A percentile compares a stretch with the other conserved stretches of the same genome.
These are phyloP conservation scores for Rhodotorula glutinis DNA, from an alignment of 1,284 basidiomycete genomes.

Conservation along the genomic window DNA sequence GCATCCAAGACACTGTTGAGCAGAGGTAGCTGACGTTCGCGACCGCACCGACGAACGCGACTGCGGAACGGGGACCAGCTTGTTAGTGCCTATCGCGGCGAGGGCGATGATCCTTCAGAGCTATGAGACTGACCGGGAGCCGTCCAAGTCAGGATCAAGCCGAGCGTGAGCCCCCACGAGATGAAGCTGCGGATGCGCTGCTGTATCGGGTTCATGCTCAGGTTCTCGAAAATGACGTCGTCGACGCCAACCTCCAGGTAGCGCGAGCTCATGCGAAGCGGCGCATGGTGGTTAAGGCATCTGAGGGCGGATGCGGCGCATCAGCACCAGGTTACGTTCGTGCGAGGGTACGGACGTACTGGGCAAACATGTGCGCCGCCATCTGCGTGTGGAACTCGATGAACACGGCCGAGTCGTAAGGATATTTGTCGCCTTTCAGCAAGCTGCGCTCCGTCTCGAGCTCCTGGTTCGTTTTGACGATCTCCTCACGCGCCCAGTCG, in stretches of 20 bases:
- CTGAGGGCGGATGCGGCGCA: neutral
- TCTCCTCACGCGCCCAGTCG: conserved; percentile 71
- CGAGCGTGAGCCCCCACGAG: conserved; percentile 57
- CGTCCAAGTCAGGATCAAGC: conserved; percentile 63
- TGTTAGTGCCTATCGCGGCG: too few relatives aligned
- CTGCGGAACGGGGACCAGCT: conserved; percentile 1
- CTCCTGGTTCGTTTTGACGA: conserved; percentile 54
- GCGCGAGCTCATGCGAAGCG: conserved; percentile 58
- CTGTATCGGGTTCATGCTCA: conserved; percentile 85
- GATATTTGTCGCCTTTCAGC: conserved; percentile 54
- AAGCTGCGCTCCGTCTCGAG: conserved; percentile 56
- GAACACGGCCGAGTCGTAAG: conserved; percentile 61
- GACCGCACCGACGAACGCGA: conserved; percentile 75
- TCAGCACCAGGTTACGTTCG: conserved; percentile 37
- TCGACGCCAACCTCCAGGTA: conserved; percentile 71
- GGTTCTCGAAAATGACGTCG: conserved; percentile 88
- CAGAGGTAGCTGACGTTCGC: conserved; percentile 78
- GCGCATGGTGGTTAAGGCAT: conserved; percentile 44
- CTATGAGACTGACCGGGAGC: conserved; percentile 50
- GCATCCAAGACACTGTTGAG: conserved; percentile 63
- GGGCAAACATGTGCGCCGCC: conserved; percentile 77
- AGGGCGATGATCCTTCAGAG: neutral
- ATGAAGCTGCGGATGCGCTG: conserved; percentile 58
- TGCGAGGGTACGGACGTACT: conserved; percentile 29
- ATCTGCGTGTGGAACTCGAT: conserved; percentile 91